phyloP scores from a whole-genome alignment of 2,329 filamentous ascomycete species.

The Paracoccidioides lutzii region DNA sequence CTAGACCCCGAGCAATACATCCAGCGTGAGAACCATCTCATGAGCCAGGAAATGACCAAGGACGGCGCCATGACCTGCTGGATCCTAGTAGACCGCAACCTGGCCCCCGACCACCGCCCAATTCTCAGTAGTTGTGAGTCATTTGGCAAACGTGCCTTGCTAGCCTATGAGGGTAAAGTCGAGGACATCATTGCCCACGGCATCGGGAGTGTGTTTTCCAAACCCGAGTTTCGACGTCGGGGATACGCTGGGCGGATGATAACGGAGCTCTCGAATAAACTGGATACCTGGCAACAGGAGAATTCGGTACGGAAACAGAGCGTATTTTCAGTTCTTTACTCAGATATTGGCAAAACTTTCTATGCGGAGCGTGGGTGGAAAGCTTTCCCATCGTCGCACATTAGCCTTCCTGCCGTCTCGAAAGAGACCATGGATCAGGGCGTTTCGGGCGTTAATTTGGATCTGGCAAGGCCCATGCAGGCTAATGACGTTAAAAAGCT shows the following conservation, averaged over 20 bases:
- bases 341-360: slow-evolving; percentile 72
- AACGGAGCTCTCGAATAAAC: slow-evolving; percentile 45
- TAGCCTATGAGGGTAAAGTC: slow-evolving; percentile 39
- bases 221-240: slow-evolving; percentile 50
- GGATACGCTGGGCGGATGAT: slow-evolving; percentile 73
- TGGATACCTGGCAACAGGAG: slow-evolving; percentile 42
- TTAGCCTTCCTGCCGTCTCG: slow-evolving; percentile 44
- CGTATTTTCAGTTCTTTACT: slow-evolving; percentile 69
- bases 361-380: slow-evolving; percentile 70
- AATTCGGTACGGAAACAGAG: slow-evolving; percentile 27
- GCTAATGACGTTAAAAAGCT: slow-evolving; percentile 21
- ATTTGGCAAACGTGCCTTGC: slow-evolving; percentile 29
- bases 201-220: slow-evolving; percentile 68
- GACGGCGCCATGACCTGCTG: slow-evolving; percentile 46
- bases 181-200: slow-evolving; percentile 53
- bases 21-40: slow-evolving; percentile 42
- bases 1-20: slow-evolving; percentile 44
- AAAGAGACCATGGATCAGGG: slow-evolving; percentile 13
- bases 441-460: slow-evolving; percentile 16
- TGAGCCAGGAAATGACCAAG: slow-evolving; percentile 38
- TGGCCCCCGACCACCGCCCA: slow-evolving; percentile 27
- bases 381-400: slow-evolving; percentile 58
- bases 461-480: slow-evolving; percentile 20
- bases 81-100: slow-evolving; percentile 42
- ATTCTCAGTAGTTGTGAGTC: slow-evolving; percentile 50